Evolutionary conservation across 257 asterid species (phyloP).

Genomic region (Forsythia viridissima): DNA sequence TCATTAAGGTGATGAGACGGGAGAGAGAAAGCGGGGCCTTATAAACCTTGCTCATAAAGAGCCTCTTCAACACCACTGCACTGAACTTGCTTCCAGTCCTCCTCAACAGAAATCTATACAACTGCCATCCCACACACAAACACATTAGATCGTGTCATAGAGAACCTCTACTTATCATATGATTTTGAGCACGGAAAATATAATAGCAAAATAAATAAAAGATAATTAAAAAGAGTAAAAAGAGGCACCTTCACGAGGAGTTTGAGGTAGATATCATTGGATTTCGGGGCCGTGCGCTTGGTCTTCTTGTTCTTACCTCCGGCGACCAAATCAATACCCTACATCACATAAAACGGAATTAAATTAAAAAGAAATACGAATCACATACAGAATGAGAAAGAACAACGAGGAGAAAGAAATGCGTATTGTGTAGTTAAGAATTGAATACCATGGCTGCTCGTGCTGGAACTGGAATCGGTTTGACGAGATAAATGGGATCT

Average conservation of each 20-base stretch:
- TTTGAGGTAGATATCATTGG: conserved; percentile 76
- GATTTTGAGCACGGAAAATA: neutral
- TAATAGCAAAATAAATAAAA: neutral
- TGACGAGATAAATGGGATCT: neutral
- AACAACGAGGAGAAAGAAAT: neutral
- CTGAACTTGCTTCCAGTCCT: conserved; percentile 73
- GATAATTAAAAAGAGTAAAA: neutral
- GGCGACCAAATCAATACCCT: conserved; percentile 93
- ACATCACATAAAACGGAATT: neutral
- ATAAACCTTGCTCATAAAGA: conserved; percentile 73
- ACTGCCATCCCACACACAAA: conserved; percentile 29
- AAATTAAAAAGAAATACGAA: neutral
- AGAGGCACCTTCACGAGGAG: conserved; percentile 65
- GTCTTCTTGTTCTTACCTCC: conserved; percentile 95
- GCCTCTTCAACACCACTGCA: conserved; percentile 73
- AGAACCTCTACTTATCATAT: neutral
- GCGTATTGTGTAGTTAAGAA: neutral
- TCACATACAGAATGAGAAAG: neutral
- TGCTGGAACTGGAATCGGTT: conserved; percentile 1
- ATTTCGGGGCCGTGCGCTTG: conserved; percentile 74
- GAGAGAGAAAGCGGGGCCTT: conserved; percentile 78
- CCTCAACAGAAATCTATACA: conserved; percentile 74
- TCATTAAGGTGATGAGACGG: conserved; percentile 48
- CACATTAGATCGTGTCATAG: neutral
- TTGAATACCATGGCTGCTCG: conserved; percentile 39